Base-by-base conservation (phyloP, 1,284 basidiomycete genomes). In the Sporisorium graminicola region DNA sequence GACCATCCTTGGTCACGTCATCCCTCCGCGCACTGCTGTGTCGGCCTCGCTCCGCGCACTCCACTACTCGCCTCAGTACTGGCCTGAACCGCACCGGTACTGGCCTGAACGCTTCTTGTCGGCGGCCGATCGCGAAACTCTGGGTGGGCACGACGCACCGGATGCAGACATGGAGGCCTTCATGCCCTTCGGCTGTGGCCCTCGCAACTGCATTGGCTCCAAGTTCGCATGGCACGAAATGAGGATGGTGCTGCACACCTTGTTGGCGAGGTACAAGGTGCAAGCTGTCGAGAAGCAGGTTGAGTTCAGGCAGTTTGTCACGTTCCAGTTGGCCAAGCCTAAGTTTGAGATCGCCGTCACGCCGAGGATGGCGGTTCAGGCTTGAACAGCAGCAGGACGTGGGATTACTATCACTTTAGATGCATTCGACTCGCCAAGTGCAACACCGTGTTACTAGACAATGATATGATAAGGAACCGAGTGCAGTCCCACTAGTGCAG, bases 191-290 rank as follows among this genome's bases (percentile, higher is more conserved):
- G 58, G 58, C 14, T 50, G 44, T 20, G 58, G 58, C 9, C 58
- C 58, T 5, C 24, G 58, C 1, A 60, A 60, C 58, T 60, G 58
- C 27, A 60, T 60, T 27, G 58, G 58, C 3, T 31, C 35, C 20
- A 60, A 60, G 50, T 60, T 60, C 26, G 58, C 58, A 18, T 60
- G 58, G 58, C 49, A 53, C 50, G 58, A 60, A 49, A 60, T 60
- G 58, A n/a, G 46, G 26, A 52, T 60, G 40, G 58, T 60, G 2
- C 49, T 60, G n/a, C 35, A 60, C 50, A 60, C 58, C 8, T 31
- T 60, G 18, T 33, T 60, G 26, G 37, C 46, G 20, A 13, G 58
- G 8, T 60, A 60, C 49, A 22, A 37, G 14, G 26, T 60, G 13
- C 5, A n/a, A 47, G 31, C 37, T 14, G 50, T 60, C 3, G 58